Base-by-base conservation (phyloP, 192 early-diverging fungal species). In the Blastocladiella britannica region DNA sequence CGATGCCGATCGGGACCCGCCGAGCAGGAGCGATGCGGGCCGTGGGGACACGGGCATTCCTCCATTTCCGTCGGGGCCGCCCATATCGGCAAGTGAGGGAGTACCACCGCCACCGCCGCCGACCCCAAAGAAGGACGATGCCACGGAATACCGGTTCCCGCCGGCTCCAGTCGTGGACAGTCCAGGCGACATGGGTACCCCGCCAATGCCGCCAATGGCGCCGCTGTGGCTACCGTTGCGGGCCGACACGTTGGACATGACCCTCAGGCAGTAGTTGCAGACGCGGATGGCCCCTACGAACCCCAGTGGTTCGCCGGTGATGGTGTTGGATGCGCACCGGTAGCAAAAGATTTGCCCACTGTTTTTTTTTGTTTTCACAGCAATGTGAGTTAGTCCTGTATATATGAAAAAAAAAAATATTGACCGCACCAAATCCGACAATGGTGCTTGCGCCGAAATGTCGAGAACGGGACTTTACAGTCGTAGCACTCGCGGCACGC, bases 401-500 rank as follows among this genome's bases (percentile, higher is more conserved):
- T 30, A 54, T 28, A 25, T 26, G 0, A 31, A 31, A 8, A 30
- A 64, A 2, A 26, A 26, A 22, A 22, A 51, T 7, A 62, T 67
- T 61, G 66, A 78, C 84, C 86, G 71, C n/a, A 47, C 37, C 86
- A 89, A 29, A 83, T 81, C 26, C 86, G 72, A 62, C 86, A 89
- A 57, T 89, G 86, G 60, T 89, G 86, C 51, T 72, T 80, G 28
- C 86, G 67, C 27, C 84, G 69, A 37, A 83, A 77, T 0, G 81
- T 67, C 22, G 75, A 79, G 59, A 89, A 89, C 3, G 73, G 72
- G 18, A 67, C 67, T 57, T 82, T 78, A 67, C 86, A 89, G n/a
- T 84, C 81, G 68, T 80, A 87, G 63, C 86, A 89, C 63, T 84
- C 82, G 61, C 82, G 83, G 53, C 76, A 81, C 53, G 76, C 79